phyloP scores from a whole-genome alignment of 306 rosid genomes.

The Abrus precatorius region DNA sequence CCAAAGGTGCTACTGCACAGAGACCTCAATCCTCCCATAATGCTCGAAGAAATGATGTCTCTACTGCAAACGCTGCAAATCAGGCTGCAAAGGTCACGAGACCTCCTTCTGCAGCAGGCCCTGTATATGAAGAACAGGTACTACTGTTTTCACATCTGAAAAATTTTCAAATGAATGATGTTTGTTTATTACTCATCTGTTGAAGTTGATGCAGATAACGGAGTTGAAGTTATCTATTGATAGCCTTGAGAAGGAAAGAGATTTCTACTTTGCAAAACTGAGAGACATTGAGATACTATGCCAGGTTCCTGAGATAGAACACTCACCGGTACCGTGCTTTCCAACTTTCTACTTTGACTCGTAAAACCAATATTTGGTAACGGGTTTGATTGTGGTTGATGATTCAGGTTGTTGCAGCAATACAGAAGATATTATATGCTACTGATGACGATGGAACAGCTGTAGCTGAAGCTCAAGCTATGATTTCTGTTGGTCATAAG shows the following conservation, averaged over 20 bases:
- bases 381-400: constrained; percentile 6
- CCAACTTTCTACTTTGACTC: neutral
- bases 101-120: constrained; percentile 63
- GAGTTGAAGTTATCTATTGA: constrained; percentile 88
- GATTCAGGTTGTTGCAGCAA: constrained; percentile 80
- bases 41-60: constrained; percentile 74
- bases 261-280: constrained; percentile 87
- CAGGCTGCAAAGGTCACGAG: constrained; percentile 59
- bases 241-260: constrained; percentile 97
- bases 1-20: constrained; percentile 64
- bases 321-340: constrained; percentile 61
- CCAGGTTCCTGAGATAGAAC: constrained; percentile 82
- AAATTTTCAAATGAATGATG: neutral
- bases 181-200: neutral
- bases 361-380: neutral
- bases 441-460: constrained; percentile 79
- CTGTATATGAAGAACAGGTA: constrained; percentile 86
- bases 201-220: constrained; percentile 70
- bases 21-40: constrained; percentile 72
- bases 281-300: constrained; percentile 94
- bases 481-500: constrained; percentile 57
- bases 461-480: constrained; percentile 91
- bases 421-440: constrained; percentile 91
- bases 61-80: constrained; percentile 57
- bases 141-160: neutral